Conservation (phyloP, 768 basidiomycete species). For the Mycena metata region DNA sequence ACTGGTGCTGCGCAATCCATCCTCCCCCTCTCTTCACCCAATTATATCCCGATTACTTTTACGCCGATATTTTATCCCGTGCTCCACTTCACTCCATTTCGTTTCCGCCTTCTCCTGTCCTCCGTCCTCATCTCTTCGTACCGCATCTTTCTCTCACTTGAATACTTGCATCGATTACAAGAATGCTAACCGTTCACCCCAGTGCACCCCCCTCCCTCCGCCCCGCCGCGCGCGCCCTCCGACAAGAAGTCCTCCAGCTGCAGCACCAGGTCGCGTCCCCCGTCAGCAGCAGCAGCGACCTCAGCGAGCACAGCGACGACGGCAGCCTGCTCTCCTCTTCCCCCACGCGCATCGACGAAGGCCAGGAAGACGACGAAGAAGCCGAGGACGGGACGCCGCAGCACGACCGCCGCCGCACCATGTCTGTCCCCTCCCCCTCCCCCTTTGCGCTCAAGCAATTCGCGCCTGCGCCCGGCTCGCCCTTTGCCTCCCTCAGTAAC, state of each 20-base stretch:
- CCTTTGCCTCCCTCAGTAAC: slow-evolving; percentile 2
- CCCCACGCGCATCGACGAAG: slow-evolving; percentile 14
- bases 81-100: too few relatives aligned
- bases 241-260: slow-evolving; percentile 31
- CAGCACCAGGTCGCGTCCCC: slow-evolving; percentile 16
- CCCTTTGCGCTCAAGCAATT: slow-evolving; percentile 6
- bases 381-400: slow-evolving; percentile 29
- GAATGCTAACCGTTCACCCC: not conserved
- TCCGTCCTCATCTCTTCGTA: not conserved
- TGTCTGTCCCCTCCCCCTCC: slow-evolving; percentile 12
- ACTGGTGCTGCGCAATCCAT: too few relatives aligned
- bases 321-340: not conserved
- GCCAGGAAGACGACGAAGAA: not conserved
- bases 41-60: too few relatives aligned
- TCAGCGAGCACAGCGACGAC: slow-evolving; percentile 1
- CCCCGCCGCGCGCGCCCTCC: slow-evolving; percentile 33
- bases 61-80: too few relatives aligned
- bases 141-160: not conserved
- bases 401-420: slow-evolving; percentile 9
- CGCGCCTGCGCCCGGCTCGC: not conserved
- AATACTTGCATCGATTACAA: too few relatives aligned
- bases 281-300: too few relatives aligned
- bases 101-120: too few relatives aligned
- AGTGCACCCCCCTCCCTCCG: slow-evolving; percentile 31
- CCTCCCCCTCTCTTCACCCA: not conserved